phyloP scores from a whole-genome alignment of 1,139 yeast species.

The Blastobotrys niveus region DNA sequence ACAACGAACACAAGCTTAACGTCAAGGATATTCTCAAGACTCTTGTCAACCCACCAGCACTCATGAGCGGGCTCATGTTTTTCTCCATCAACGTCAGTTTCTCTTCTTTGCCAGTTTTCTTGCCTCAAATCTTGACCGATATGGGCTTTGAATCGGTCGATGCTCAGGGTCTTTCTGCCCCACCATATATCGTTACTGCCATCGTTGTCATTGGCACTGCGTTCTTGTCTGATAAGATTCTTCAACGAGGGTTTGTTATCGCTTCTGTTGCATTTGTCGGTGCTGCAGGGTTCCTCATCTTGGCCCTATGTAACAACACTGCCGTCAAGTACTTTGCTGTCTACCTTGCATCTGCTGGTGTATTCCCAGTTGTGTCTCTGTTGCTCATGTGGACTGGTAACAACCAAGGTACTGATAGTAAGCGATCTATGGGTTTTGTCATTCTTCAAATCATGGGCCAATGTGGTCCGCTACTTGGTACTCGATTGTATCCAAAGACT shows the following conservation, averaged over 20 bases:
- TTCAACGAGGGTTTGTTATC: constrained; percentile 28
- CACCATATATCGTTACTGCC: constrained; percentile 27
- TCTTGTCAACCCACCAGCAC: constrained; percentile 22
- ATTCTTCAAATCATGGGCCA: constrained; percentile 32
- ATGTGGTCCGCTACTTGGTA: constrained; percentile 34
- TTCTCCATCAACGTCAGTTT: constrained; percentile 31
- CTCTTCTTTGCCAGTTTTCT: constrained; percentile 28
- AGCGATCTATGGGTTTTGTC: constrained; percentile 30
- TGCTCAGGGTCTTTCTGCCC: constrained; percentile 30
- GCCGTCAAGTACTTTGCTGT: constrained; percentile 31
- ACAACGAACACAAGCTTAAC: constrained; percentile 17
- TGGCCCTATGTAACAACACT: constrained; percentile 25
- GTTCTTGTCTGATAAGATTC: constrained; percentile 24
- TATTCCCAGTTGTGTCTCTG: constrained; percentile 31
- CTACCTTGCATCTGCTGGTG: constrained; percentile 32
- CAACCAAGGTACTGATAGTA: constrained; percentile 32
- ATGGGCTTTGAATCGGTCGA: constrained; percentile 28
- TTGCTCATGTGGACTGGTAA: constrained; percentile 32
- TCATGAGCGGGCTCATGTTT: constrained; percentile 26
- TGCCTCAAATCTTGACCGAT: constrained; percentile 27
- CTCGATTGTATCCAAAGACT: constrained; percentile 29
- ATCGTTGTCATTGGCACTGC: constrained; percentile 21
- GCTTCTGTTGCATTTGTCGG: constrained; percentile 25
- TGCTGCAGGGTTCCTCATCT: constrained; percentile 30
- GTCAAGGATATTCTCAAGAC: constrained; percentile 20